Evolutionary conservation across 768 basidiomycete species (phyloP), one percentile per base, ranked within the genome.

Genomic region (Lentinula sp.): DNA sequence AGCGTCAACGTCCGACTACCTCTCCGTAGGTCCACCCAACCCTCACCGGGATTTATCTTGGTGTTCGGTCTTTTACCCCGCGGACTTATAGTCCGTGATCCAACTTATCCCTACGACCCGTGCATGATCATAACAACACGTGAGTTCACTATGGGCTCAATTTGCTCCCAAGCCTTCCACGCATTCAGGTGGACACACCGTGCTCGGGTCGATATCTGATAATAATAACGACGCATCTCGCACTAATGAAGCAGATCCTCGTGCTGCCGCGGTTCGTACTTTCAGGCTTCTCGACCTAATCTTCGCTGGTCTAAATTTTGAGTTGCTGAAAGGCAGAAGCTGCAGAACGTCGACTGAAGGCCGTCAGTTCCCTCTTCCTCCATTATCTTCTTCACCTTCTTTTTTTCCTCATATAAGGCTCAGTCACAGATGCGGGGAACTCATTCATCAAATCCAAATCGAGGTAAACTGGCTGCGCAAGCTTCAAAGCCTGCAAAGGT

Each of bases 291-390:
- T 56, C 18, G 32, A 35, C 18, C 28, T n/a, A 8, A 35, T 37
- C 39, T 45, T 35, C 28, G 45, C 31, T 52, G 51, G 49, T 13
- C 51, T 48, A 48, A 43, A 55, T 21, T 16, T 61, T 21, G 5
- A 50, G 32, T 13, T 49, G n/a, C 16, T 18, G n/a, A 34, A 59
- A 57, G 51, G 81, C 83, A 70, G 81, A 81, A 70, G 85, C 85
- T 62, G 85, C 85, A 64, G 85, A 85, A 70, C 80, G 79, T 66
- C 77, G 85, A 64, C 63, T 80, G 69, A 76, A 84, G 72, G 76
- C 78, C 67, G 85, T 85, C 66, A 74, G 83, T 74, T 61, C 49
- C 50, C 55, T 57, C 28, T 28, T 28, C 42, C 53, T 60, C 42
- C 35, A 52, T 40, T 46, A 45, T 58, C 60, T 59, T 60, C 63